Evolutionary conservation across 805 yeast genomes (phyloP), one percentile per base, ranked within the genome.

Genomic region (Monosporozyma aerobia): DNA sequence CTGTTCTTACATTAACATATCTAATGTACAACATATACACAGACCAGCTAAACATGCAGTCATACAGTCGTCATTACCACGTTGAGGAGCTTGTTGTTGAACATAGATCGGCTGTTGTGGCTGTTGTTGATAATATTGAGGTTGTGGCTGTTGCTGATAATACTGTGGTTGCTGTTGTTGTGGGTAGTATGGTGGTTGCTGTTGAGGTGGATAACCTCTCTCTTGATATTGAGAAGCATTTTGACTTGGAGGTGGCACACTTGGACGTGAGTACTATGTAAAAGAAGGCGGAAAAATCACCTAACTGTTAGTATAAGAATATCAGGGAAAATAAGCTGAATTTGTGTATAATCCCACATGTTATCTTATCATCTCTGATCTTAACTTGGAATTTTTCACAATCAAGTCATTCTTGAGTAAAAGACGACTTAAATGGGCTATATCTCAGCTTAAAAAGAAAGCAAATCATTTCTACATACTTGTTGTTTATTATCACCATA

Each of bases 21-120:
- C 80, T 51, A 78, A 59, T 16, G 81, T 73, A 60, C 79, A 77
- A 59, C 81, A 77, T 52, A 77, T 53, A 73, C 81, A 77, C 62
- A 77, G 51, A 37, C 77, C 80, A 23, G 76, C 79, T 47, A 77
- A 61, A 66, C 80, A 77, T 14, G 75, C 81, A 58, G 72, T 65
- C 54, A 75, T 64, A 63, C 81, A 78, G 53, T 68, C 75, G 13
- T 61, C 60, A 53, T 67, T 68, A 48, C 65, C 67, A 23, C 59
- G 57, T 14, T 56, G 53, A 33, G 61, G 69, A 3, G 72, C 73
- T 50, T 63, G 73, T 58, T 75, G 80, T 57, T 77, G 81, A 23
- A 75, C 77, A 50, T 76, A 76, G 3, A 75, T 70, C 0, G 79
- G 79, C 56, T 75, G 79, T 51, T 66, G 78, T 49, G 68, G 72